Evolutionary conservation across 768 basidiomycete species (phyloP).

Genomic region (Lepiota brunneoincarnata): DNA sequence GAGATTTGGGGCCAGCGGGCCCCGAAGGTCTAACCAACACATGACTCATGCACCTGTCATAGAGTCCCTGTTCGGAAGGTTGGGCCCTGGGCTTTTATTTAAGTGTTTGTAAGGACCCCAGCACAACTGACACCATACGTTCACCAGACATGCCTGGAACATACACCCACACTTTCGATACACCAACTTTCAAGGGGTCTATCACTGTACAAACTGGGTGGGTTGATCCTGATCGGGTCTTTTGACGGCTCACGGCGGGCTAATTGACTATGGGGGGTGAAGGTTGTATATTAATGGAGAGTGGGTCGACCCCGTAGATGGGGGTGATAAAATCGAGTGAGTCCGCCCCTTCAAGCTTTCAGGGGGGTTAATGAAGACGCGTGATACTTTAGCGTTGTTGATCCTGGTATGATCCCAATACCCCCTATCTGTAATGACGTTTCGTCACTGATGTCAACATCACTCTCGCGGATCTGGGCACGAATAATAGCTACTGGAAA

Average conservation of each 20-base stretch:
- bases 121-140: too few relatives aligned
- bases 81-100: too few relatives aligned
- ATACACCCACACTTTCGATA: conserved; percentile 22
- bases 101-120: too few relatives aligned
- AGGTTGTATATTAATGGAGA: conserved; percentile 74
- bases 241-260: conserved; percentile 11
- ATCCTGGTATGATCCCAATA: conserved; percentile 38
- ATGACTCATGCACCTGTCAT: too few relatives aligned
- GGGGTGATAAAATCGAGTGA: conserved; percentile 61
- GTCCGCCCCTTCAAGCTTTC: too few relatives aligned
- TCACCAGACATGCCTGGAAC: conserved; percentile 20
- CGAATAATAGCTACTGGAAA: conserved; percentile 61
- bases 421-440: neutral
- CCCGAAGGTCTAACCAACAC: too few relatives aligned
- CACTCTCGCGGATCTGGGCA: neutral
- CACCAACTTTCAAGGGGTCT: conserved; percentile 18
- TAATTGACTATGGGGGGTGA: neutral
- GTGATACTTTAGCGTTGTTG: conserved; percentile 44
- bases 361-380: neutral
- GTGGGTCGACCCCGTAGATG: conserved; percentile 56
- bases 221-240: neutral
- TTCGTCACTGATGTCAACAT: neutral
- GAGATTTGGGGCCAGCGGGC: too few relatives aligned
- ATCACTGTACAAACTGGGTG: conserved; percentile 21
- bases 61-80: too few relatives aligned